Percentiles rank a stretch among this genome's conserved stretches.
phyloP scores from a whole-genome alignment of 2,329 filamentous ascomycete species.

The Mycogone perniciosa region DNA sequence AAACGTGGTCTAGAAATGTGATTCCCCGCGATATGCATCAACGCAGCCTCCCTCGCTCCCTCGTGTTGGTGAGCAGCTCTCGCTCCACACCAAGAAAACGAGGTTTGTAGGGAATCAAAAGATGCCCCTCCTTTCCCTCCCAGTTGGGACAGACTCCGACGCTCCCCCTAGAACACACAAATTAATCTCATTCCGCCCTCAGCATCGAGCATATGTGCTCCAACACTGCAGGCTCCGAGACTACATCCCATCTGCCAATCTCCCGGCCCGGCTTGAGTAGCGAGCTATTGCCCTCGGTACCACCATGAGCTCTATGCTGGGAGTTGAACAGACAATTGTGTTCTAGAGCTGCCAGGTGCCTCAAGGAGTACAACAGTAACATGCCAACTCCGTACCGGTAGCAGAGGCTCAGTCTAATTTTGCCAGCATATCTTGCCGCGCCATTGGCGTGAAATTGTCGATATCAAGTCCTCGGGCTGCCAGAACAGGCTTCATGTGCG shows the following conservation, averaged over 20 bases:
- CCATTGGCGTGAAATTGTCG: slow-evolving; percentile 84
- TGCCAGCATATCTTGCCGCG: slow-evolving; percentile 95
- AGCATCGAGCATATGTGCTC: slow-evolving; percentile 11
- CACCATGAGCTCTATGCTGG: slow-evolving; percentile 25
- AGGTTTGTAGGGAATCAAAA: slow-evolving; percentile 19
- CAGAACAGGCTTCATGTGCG: slow-evolving; percentile 70
- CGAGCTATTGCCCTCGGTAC: slow-evolving; percentile 24
- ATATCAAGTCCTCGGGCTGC: slow-evolving; percentile 78
- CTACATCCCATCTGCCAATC: slow-evolving; percentile 24
- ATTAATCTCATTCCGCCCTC: slow-evolving; percentile 19
- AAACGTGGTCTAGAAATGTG: slow-evolving; percentile 43
- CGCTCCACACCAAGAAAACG: slow-evolving; percentile 21
- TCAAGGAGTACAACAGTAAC: slow-evolving; percentile 26
- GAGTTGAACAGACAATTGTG: slow-evolving; percentile 23
- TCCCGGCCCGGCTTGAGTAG: slow-evolving; percentile 22
- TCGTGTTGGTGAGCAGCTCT: slow-evolving; percentile 20
- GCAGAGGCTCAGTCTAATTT: slow-evolving; percentile 72
- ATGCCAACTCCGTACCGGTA: slow-evolving; percentile 26
- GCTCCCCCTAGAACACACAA: slow-evolving; percentile 23
- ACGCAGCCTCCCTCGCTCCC: slow-evolving; percentile 24
- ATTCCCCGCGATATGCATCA: slow-evolving; percentile 32
- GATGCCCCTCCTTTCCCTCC: slow-evolving; percentile 23
- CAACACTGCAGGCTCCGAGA: slow-evolving; percentile 21
- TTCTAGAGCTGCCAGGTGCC: slow-evolving; percentile 26
- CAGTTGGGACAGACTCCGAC: slow-evolving; percentile 24